phyloP scores from a whole-genome alignment of 75 land plant genomes.

The Cryptomeria japonica region DNA sequence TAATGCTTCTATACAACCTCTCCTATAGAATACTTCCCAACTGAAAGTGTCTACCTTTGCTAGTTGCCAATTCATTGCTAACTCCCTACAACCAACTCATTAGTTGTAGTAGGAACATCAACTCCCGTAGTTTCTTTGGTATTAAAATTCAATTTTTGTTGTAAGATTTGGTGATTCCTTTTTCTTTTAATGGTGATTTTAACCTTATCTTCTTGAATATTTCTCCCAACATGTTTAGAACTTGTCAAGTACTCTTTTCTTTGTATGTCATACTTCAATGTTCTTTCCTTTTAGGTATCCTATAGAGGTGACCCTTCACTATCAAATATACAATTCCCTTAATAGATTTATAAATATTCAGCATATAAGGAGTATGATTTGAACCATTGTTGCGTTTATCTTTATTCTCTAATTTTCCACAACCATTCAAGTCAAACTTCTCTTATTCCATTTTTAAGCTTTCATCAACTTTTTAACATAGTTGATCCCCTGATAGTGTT shows the following conservation, averaged over 20 bases:
- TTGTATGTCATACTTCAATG: not conserved
- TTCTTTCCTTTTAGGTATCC: not conserved
- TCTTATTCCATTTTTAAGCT: not conserved
- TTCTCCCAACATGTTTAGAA: not conserved
- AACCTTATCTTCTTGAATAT: not conserved
- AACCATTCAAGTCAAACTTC: not conserved
- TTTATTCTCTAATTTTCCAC: not conserved
- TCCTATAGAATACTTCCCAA: not conserved
- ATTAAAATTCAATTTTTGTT: not conserved
- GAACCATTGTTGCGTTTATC: not conserved
- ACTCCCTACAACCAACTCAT: not conserved
- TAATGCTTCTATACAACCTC: too few species aligned
- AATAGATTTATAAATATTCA: too few species aligned
- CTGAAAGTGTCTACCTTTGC: too few species aligned
- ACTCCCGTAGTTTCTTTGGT: not conserved
- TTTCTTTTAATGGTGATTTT: not conserved
- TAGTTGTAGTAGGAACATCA: not conserved
- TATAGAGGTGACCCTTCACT: not conserved
- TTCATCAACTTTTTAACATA: not conserved
- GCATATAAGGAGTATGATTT: not conserved
- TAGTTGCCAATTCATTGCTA: too few species aligned
- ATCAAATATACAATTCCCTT: not conserved
- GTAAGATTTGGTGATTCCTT: not conserved
- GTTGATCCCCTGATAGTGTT: not conserved
- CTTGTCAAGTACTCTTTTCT: conserved; percentile 3